A percentile compares a stretch with the other conserved stretches of the same genome.
These are phyloP conservation scores for Tulasnella sp. DNA, from an alignment of 768 basidiomycete genomes.

Conservation along the genomic window DNA sequence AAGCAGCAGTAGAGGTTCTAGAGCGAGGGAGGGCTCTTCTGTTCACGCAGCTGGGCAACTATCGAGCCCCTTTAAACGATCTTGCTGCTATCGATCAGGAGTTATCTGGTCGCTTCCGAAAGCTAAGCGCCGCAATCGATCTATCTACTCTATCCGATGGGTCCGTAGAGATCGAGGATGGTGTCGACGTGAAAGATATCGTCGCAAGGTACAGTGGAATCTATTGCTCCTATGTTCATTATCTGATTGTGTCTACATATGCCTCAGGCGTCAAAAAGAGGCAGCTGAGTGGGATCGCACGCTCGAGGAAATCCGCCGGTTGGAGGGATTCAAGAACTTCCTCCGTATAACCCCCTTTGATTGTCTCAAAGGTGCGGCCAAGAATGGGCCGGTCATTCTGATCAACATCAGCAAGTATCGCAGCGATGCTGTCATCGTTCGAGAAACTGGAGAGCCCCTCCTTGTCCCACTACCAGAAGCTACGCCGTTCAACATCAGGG, in stretches of 20 bases:
- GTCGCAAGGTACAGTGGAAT: neutral
- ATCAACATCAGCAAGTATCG: slow-evolving; percentile 14
- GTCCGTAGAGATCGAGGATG: neutral
- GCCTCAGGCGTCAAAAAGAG: neutral
- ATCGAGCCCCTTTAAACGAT: neutral
- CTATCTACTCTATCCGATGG: neutral
- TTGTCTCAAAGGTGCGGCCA: slow-evolving; percentile 1
- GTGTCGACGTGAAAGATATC: neutral
- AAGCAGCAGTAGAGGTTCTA: neutral
- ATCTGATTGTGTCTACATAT: neutral
- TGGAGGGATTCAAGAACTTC: slow-evolving; percentile 6
- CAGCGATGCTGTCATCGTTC: slow-evolving; percentile 9
- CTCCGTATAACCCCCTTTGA: neutral
- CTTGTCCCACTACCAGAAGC: neutral
- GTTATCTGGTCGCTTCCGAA: neutral
- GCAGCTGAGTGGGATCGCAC: slow-evolving; percentile 7
- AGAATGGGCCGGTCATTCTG: slow-evolving; percentile 6
- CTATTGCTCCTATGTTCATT: neutral
- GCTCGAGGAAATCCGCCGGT: neutral
- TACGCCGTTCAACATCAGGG: neutral
- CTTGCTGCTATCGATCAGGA: neutral
- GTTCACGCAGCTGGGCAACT: neutral
- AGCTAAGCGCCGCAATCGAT: neutral
- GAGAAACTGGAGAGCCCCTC: neutral
- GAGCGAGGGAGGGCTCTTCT: neutral